Evolutionary conservation across 352 stramenopile species (phyloP).

Genomic region (Phytophthora multivora): DNA sequence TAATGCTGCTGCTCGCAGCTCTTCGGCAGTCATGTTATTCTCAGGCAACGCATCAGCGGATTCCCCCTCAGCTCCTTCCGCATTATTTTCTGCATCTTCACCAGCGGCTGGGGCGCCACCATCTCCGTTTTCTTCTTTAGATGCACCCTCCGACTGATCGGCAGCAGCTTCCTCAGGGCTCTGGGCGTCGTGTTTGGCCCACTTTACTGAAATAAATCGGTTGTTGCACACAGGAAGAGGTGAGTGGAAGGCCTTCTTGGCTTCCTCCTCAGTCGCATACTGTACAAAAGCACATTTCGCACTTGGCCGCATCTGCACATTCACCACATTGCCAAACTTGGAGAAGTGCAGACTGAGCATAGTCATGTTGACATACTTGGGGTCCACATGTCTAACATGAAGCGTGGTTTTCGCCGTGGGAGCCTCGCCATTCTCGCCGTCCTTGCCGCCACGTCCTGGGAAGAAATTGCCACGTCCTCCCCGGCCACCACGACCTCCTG

Average conservation of each 20-base stretch:
- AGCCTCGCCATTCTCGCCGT: slow-evolving; percentile 34
- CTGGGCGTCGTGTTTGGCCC: slow-evolving; percentile 82
- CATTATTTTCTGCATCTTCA: slow-evolving; percentile 15
- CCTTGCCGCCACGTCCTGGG: slow-evolving; percentile 37
- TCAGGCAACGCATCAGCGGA: slow-evolving; percentile 28
- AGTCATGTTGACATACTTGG: slow-evolving; percentile 91
- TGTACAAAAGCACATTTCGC: slow-evolving; percentile 87
- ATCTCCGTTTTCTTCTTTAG: slow-evolving; percentile 35
- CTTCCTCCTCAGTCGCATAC: slow-evolving; percentile 82
- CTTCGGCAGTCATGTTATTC: slow-evolving; percentile 75
- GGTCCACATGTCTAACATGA: slow-evolving; percentile 84
- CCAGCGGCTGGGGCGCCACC: slow-evolving; percentile 12
- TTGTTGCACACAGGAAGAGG: slow-evolving; percentile 90
- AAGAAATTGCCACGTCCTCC: slow-evolving; percentile 44
- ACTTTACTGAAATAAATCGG: slow-evolving; percentile 89
- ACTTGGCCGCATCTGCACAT: slow-evolving; percentile 86
- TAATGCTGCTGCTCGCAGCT: slow-evolving; percentile 70
- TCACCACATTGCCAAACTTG: slow-evolving; percentile 90
- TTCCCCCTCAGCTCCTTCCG: slow-evolving; percentile 29
- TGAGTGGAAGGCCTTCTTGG: slow-evolving; percentile 87
- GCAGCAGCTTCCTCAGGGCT: slow-evolving; percentile 55
- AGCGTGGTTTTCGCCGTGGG: slow-evolving; percentile 69
- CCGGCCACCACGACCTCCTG: slow-evolving; percentile 46
- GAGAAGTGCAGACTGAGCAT: slow-evolving; percentile 88
- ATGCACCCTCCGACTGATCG: slow-evolving; percentile 41